Evolutionary conservation across 164 flowering plant species (phyloP).

Genomic region (Nelumbo lutea): DNA sequence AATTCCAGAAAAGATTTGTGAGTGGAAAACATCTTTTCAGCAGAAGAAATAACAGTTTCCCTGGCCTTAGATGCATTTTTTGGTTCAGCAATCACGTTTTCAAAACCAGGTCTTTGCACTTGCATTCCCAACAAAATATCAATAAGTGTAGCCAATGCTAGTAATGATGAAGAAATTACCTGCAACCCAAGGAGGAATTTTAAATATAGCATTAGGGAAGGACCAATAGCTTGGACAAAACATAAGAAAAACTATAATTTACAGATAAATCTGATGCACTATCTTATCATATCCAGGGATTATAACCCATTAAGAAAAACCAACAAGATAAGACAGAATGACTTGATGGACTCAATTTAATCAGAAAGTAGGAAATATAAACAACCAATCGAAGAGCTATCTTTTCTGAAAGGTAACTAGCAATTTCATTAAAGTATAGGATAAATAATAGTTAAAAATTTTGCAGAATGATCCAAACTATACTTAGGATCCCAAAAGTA

Average conservation of each 20-base stretch:
- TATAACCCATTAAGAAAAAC: background rate
- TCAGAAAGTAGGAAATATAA: too few species aligned
- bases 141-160: slow-evolving; percentile 76
- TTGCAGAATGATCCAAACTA: too few species aligned
- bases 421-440: too few species aligned
- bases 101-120: slow-evolving; percentile 43
- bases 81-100: slow-evolving; percentile 39
- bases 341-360: too few species aligned
- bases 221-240: background rate
- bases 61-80: slow-evolving; percentile 72
- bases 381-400: background rate
- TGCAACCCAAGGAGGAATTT: slow-evolving; percentile 21
- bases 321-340: background rate
- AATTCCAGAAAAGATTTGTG: slow-evolving; percentile 69
- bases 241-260: background rate
- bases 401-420: too few species aligned
- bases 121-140: slow-evolving; percentile 53
- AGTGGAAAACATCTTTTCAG: slow-evolving; percentile 54
- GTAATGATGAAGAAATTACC: slow-evolving; percentile 80
- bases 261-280: background rate
- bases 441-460: too few species aligned
- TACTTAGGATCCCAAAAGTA: too few species aligned
- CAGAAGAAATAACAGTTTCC: slow-evolving; percentile 42
- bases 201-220: background rate
- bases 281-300: background rate